Conservation (phyloP, 2,329 filamentous ascomycete species). For the Aspergillus sp. region DNA sequence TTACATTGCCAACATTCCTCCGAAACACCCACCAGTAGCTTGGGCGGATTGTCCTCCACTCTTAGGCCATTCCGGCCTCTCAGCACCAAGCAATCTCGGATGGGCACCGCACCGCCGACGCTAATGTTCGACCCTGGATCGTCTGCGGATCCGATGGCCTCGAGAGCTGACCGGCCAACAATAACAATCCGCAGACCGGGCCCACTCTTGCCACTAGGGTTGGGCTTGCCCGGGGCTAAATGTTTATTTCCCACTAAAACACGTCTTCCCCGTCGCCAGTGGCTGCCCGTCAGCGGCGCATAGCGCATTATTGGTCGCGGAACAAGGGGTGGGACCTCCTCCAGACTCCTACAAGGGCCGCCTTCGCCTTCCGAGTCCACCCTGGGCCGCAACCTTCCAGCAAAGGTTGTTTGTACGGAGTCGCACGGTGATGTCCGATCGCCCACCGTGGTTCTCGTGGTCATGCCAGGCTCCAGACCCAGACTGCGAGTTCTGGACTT, state of each 20-base stretch:
- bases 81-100: neutral
- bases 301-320: too few species aligned
- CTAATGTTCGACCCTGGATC: neutral
- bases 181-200: neutral
- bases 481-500: too few species aligned
- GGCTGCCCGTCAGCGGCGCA: neutral
- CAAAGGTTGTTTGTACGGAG: neutral
- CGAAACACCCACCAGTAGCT: neutral
- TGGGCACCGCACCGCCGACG: too few species aligned
- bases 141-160: too few species aligned
- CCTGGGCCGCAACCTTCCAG: neutral
- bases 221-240: neutral
- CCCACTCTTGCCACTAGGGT: neutral
- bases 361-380: neutral
- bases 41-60: neutral
- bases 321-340: neutral
- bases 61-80: neutral
- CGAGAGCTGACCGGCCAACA: neutral
- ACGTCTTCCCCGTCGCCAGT: neutral
- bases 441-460: too few species aligned
- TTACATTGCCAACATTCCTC: neutral
- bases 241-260: neutral
- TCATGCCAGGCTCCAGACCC: too few species aligned
- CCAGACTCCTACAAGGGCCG: too few species aligned
- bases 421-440: neutral